Conservation (phyloP, 768 basidiomycete species). For the Tricholoma furcatifolium region DNA sequence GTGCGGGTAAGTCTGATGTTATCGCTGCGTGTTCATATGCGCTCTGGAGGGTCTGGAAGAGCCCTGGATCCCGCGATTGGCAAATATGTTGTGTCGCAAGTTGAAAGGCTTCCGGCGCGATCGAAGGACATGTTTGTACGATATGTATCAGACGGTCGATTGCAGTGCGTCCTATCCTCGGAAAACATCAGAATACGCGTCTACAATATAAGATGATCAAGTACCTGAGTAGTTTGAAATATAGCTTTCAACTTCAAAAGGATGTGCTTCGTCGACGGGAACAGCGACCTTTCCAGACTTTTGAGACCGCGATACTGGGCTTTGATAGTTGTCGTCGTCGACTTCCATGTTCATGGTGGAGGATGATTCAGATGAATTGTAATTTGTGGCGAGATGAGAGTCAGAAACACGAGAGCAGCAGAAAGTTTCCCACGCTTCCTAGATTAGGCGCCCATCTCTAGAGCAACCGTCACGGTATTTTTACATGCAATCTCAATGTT, state of each 20-base stretch:
- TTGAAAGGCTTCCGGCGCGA: slow-evolving; percentile 72
- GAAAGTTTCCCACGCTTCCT: slow-evolving; percentile 2
- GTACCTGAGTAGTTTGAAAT: slow-evolving; percentile 74
- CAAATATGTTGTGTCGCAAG: slow-evolving; percentile 64
- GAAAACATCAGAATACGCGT: background rate
- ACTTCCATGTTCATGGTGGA: slow-evolving; percentile 36
- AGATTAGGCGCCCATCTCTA: background rate
- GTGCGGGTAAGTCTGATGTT: slow-evolving; percentile 23
- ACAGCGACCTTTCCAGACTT: slow-evolving; percentile 31
- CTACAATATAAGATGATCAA: background rate
- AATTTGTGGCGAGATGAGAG: background rate
- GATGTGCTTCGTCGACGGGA: slow-evolving; percentile 73
- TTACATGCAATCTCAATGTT: no score
- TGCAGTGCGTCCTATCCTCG: slow-evolving; percentile 63
- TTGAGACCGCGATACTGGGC: slow-evolving; percentile 20
- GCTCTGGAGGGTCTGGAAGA: slow-evolving; percentile 49
- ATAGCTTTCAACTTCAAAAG: slow-evolving; percentile 85
- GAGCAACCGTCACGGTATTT: no score
- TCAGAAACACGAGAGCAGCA: background rate
- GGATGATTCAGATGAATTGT: background rate
- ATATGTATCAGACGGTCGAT: slow-evolving; percentile 74
- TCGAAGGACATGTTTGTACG: slow-evolving; percentile 57
- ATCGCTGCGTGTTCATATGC: slow-evolving; percentile 51
- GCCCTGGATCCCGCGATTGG: slow-evolving; percentile 64
- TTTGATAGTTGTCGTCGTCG: slow-evolving; percentile 32